A percentile compares a stretch with the other conserved stretches of the same genome.
phyloP scores from a whole-genome alignment of 108 stramenopile genomes.

The Nannochloropsis salina region DNA sequence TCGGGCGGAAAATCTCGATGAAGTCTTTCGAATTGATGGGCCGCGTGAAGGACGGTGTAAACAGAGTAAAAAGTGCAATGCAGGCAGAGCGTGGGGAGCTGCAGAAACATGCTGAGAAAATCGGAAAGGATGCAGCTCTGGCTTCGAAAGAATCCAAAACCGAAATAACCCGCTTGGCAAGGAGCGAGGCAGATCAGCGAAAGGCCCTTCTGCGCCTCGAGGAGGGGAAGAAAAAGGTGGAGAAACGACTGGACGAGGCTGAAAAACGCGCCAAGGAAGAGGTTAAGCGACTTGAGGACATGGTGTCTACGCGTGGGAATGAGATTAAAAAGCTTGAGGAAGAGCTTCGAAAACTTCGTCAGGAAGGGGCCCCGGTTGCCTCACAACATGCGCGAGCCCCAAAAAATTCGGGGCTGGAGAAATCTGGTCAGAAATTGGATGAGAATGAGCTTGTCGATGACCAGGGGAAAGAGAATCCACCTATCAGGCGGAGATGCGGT shows the following conservation, averaged over 20 bases:
- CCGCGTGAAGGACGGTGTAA: not conserved
- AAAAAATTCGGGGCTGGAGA: no score
- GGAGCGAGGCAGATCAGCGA: not conserved
- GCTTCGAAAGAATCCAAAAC: not conserved
- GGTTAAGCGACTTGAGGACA: not conserved
- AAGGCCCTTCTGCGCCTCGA: not conserved
- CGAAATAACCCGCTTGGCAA: not conserved
- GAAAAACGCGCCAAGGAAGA: constrained; percentile 11
- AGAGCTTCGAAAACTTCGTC: not conserved
- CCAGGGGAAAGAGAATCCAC: no score
- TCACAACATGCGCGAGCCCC: no score
- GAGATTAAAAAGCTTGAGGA: constrained; percentile 9
- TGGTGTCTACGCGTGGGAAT: not conserved
- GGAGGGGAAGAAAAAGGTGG: not conserved
- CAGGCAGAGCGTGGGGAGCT: not conserved
- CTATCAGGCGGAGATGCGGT: no score
- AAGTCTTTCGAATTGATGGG: constrained; percentile 8
- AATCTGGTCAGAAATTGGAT: no score
- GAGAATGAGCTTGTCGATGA: no score
- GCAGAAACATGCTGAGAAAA: not conserved
- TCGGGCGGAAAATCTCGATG: not conserved
- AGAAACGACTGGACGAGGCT: constrained; percentile 6
- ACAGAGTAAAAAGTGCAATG: not conserved
- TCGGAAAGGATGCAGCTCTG: not conserved
- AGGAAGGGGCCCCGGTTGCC: not conserved